Conservation (phyloP, 2,329 filamentous ascomycete genomes). For the Colletotrichum destructivum region DNA sequence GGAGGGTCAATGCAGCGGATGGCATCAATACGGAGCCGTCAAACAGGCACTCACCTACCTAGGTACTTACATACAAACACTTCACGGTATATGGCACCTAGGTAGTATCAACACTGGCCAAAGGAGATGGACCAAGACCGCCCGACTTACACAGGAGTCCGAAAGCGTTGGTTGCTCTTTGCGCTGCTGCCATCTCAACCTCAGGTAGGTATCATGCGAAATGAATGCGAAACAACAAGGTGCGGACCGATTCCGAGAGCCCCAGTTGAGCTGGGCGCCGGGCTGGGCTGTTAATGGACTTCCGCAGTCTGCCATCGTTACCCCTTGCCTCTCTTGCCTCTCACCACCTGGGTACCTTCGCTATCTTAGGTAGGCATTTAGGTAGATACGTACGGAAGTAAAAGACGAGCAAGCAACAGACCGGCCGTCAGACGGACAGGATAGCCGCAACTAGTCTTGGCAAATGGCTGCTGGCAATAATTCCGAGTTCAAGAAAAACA, state of each 20-base stretch:
- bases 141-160: neutral
- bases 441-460: slow-evolving; percentile 4
- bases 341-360: neutral
- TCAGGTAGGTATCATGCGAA: no score
- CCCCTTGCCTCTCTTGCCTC: neutral
- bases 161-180: neutral
- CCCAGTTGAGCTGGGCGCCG: neutral
- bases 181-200: no score
- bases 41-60: neutral
- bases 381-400: no score
- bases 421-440: slow-evolving; percentile 8
- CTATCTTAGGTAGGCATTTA: no score
- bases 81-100: neutral
- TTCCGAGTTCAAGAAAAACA: slow-evolving; percentile 24
- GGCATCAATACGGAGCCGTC: neutral
- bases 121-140: no score
- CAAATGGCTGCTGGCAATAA: slow-evolving; percentile 13
- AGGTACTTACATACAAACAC: no score
- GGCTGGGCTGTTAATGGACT: neutral
- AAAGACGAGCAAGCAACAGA: neutral
- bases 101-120: no score
- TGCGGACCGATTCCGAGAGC: slow-evolving; percentile 1
- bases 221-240: no score
- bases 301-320: neutral
- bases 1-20: slow-evolving; percentile 10